These are phyloP conservation scores for Trebouxia sp. DNA, from an alignment of 139 green algal genomes.

Conservation along the genomic window DNA sequence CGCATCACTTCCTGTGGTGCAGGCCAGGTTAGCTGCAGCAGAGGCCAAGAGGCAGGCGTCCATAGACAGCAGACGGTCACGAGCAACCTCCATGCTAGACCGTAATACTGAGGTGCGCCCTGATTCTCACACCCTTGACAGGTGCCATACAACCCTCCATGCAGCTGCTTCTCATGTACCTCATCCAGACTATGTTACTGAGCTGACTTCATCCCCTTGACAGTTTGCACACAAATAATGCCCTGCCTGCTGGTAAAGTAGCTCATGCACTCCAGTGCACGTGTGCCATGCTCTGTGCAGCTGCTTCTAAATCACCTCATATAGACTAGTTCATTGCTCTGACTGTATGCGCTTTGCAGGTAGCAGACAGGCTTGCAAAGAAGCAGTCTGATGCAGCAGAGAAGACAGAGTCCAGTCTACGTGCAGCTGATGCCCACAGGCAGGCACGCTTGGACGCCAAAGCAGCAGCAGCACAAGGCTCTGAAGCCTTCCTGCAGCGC, in stretches of 20 bases:
- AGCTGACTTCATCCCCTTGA: too few species aligned
- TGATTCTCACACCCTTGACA: background rate
- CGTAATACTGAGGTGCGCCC: background rate
- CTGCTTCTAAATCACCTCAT: too few species aligned
- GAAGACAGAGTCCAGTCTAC: conserved; percentile 8
- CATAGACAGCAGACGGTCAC: background rate
- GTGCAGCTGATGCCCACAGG: conserved; percentile 11
- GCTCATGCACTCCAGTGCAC: too few species aligned
- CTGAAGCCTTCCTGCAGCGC: conserved; percentile 25
- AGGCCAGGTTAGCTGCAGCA: conserved; percentile 25
- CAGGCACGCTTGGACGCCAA: conserved; percentile 13
- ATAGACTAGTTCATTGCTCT: too few species aligned
- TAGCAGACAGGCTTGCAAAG: conserved; percentile 1
- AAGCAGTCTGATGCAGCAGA: conserved; percentile 11
- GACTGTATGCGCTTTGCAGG: background rate
- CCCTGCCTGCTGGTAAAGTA: too few species aligned
- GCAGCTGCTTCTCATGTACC: too few species aligned
- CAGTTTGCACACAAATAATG: too few species aligned
- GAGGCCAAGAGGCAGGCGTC: conserved; percentile 25
- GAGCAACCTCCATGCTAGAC: background rate
- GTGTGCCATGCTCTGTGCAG: too few species aligned
- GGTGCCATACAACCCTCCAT: too few species aligned
- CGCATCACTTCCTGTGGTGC: too few species aligned
- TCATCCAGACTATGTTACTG: too few species aligned
- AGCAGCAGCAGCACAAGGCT: background rate